Conservation (phyloP, 2,329 filamentous ascomycete species). For the Cladosporium cucumerinum region DNA sequence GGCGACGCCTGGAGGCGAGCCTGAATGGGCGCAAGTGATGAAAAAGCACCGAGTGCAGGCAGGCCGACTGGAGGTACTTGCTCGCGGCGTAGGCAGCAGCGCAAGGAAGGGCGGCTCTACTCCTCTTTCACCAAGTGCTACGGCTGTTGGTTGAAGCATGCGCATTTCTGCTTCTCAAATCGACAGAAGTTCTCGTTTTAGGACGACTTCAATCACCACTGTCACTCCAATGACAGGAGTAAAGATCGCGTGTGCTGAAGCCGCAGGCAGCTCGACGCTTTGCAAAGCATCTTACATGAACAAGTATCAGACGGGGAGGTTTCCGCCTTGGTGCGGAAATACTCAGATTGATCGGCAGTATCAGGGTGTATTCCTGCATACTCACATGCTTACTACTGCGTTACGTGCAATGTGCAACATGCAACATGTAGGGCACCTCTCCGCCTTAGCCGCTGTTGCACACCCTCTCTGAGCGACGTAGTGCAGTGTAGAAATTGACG, state of each 20-base stretch:
- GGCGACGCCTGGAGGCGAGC: slow-evolving; percentile 45
- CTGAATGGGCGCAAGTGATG: slow-evolving; percentile 85
- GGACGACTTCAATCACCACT: neutral
- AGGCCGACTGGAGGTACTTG: slow-evolving; percentile 46
- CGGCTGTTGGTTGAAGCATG: slow-evolving; percentile 14
- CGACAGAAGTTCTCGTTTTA: neutral
- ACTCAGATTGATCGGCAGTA: neutral
- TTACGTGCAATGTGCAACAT: neutral
- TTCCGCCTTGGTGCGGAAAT: neutral
- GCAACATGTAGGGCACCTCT: neutral
- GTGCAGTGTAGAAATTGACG: neutral
- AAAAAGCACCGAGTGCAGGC: slow-evolving; percentile 83
- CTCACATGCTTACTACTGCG: neutral
- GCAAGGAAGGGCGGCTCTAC: slow-evolving; percentile 55
- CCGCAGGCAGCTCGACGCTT: neutral
- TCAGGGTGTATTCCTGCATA: neutral
- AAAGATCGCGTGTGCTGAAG: neutral
- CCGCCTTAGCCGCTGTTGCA: neutral
- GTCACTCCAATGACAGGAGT: neutral
- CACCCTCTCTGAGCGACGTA: neutral
- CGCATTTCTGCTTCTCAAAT: neutral
- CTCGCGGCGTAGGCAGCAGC: slow-evolving; percentile 31
- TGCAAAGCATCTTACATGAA: neutral
- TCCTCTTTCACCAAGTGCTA: slow-evolving; percentile 32
- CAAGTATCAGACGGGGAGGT: neutral